These are phyloP conservation scores for Croton laevigatus DNA, from an alignment of 441 rosid species.

Conservation along the genomic window DNA sequence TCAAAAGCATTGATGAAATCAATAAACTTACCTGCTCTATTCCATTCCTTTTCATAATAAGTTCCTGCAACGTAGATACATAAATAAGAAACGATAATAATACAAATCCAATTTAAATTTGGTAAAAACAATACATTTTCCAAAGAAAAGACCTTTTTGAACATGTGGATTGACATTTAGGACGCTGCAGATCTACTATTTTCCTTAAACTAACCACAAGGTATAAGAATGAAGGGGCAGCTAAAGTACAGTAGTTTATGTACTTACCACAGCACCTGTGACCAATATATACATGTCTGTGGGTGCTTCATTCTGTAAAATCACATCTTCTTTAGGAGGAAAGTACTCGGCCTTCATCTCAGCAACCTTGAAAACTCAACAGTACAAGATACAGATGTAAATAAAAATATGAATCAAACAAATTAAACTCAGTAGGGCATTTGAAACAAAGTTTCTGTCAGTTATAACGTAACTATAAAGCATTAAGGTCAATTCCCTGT, in stretches of 20 bases:
- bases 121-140: neutral
- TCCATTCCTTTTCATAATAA: conserved; percentile 45
- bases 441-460: neutral
- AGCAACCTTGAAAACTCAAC: conserved; percentile 48
- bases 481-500: neutral
- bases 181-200: neutral
- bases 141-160: neutral
- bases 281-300: conserved; percentile 80
- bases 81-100: conserved; percentile 25
- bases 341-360: conserved; percentile 93
- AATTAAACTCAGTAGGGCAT: neutral
- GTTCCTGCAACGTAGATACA: conserved; percentile 49
- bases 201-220: neutral
- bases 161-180: neutral
- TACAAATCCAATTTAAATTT: conserved; percentile 3
- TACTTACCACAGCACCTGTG: conserved; percentile 73
- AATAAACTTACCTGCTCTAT: conserved; percentile 58
- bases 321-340: conserved; percentile 91
- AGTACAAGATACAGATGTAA: conserved; percentile 2
- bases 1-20: conserved; percentile 1
- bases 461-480: neutral
- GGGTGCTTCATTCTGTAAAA: conserved; percentile 90
- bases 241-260: neutral
- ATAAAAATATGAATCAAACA: conserved; percentile 9
- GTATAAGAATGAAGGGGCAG: neutral